Conservation (phyloP, 768 basidiomycete species). For the Russula earlei region DNA sequence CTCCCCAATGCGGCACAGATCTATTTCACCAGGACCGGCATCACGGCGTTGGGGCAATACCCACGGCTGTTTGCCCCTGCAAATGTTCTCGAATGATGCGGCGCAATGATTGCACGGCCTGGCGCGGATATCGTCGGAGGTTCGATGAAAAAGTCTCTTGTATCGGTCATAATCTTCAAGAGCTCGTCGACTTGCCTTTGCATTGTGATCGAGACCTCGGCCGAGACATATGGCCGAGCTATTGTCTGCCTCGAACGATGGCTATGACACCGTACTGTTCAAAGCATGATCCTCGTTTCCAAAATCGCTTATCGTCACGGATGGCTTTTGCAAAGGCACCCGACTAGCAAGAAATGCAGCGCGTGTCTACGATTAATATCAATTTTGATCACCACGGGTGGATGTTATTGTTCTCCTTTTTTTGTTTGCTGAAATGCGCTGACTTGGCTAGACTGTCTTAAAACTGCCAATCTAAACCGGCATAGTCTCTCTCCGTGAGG, state of each 20-base stretch:
- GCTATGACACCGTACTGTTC: background rate
- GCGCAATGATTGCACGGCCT: conserved; percentile 30
- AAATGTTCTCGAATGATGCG: conserved; percentile 18
- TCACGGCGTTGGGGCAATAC: conserved; percentile 31
- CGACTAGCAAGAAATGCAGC: background rate
- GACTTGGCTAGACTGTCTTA: background rate
- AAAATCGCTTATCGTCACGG: background rate
- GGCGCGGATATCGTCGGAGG: conserved; percentile 34
- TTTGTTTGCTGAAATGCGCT: background rate
- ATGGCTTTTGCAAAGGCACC: background rate
- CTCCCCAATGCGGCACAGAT: conserved; percentile 10
- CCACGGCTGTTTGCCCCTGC: conserved; percentile 37
- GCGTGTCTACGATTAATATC: background rate
- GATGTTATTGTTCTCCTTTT: background rate
- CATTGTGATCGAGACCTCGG: conserved; percentile 33
- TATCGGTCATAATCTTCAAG: conserved; percentile 43
- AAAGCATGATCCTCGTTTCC: background rate
- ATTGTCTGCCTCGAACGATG: background rate
- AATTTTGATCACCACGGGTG: background rate
- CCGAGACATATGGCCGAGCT: too few relatives aligned
- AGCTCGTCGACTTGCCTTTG: conserved; percentile 37
- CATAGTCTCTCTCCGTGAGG: background rate
- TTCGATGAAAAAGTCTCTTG: conserved; percentile 45
- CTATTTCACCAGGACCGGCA: conserved; percentile 50
- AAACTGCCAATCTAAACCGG: background rate